phyloP scores from a whole-genome alignment of 495 filamentous ascomycete genomes.

The Podospora bellae-mahoneyi region DNA sequence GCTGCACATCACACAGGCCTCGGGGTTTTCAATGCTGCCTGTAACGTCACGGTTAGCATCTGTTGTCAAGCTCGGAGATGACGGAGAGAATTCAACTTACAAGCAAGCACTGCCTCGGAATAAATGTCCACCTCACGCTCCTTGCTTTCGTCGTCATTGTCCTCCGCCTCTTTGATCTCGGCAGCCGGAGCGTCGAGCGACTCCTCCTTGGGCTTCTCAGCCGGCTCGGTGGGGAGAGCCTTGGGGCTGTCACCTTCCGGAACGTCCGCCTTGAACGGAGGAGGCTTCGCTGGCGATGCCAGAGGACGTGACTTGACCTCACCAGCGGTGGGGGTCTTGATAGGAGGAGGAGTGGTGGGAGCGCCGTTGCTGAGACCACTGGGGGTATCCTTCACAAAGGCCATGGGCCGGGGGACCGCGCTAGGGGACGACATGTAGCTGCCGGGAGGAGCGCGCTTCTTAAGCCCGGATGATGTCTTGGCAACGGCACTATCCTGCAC shows the following conservation, averaged over 20 bases:
- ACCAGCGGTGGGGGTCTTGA: conserved; percentile 32
- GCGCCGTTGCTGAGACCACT: conserved; percentile 50
- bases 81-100: conserved; percentile 48
- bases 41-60: conserved; percentile 3
- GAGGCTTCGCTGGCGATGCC: conserved; percentile 46
- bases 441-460: conserved; percentile 65
- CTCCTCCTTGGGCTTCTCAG: conserved; percentile 53
- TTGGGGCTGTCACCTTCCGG: conserved; percentile 74
- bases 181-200: conserved; percentile 53
- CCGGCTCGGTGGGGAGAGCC: conserved; percentile 66
- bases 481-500: conserved; percentile 82
- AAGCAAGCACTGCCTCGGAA: conserved; percentile 82
- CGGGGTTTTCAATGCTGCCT: conserved; percentile 87
- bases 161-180: conserved; percentile 48
- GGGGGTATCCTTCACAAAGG: conserved; percentile 36
- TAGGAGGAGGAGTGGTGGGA: conserved; percentile 57
- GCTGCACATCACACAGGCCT: conserved; percentile 88
- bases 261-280: conserved; percentile 63
- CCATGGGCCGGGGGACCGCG: conserved; percentile 40
- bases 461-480: conserved; percentile 50
- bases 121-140: conserved; percentile 86
- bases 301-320: conserved; percentile 43
- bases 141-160: conserved; percentile 61
- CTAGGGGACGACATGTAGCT: conserved; percentile 50
- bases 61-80: neutral